These are phyloP conservation scores for Kodamaea laetipori DNA, from an alignment of 805 yeast species.

Conservation along the genomic window DNA sequence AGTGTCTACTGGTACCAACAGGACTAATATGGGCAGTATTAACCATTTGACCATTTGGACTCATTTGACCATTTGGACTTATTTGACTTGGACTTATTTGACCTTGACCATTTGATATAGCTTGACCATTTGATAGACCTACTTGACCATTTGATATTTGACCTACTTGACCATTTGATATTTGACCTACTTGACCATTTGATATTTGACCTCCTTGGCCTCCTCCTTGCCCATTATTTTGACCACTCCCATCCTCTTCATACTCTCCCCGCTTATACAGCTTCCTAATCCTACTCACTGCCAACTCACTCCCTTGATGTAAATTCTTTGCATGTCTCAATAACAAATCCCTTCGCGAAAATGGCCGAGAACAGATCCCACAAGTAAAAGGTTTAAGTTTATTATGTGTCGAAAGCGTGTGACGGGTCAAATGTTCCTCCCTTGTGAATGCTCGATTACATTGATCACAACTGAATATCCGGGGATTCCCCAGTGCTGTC, in stretches of 20 bases:
- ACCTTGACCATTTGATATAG: too few relatives aligned
- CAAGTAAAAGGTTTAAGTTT: constrained; percentile 47
- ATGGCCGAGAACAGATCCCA: constrained; percentile 47
- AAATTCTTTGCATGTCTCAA: constrained; percentile 48
- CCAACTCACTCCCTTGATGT: constrained; percentile 45
- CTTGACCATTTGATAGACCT: too few relatives aligned
- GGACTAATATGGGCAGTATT: too few relatives aligned
- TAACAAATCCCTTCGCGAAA: constrained; percentile 44
- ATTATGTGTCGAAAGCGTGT: constrained; percentile 45
- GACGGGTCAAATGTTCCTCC: constrained; percentile 48
- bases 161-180: too few relatives aligned
- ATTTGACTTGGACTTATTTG: neutral
- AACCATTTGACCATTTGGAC: too few relatives aligned
- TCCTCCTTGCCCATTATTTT: too few relatives aligned
- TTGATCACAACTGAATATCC: constrained; percentile 42
- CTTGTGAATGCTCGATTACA: constrained; percentile 49
- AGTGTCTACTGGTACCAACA: too few relatives aligned
- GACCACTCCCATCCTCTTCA: too few relatives aligned
- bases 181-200: too few relatives aligned
- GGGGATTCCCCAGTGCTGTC: constrained; percentile 46
- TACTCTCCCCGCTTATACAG: constrained; percentile 32
- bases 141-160: too few relatives aligned
- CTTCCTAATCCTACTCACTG: constrained; percentile 45
- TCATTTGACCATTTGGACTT: too few relatives aligned
- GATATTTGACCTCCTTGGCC: too few relatives aligned